Conservation (phyloP, 2,329 filamentous ascomycete species). For the Thielaviopsis cerberus region DNA sequence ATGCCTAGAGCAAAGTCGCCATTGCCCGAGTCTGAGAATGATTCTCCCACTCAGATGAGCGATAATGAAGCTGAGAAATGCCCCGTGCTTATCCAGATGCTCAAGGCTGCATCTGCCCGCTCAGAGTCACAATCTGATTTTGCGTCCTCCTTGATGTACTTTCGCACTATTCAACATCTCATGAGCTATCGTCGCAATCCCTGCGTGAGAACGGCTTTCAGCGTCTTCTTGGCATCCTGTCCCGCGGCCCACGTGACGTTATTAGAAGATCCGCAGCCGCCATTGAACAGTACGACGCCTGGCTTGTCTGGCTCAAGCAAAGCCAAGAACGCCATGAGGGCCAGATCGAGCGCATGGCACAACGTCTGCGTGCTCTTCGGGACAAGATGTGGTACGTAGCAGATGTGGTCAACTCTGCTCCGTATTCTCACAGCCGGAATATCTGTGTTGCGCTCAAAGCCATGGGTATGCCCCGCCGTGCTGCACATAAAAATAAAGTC, state of each 20-base stretch:
- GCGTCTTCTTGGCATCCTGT: slow-evolving; percentile 55
- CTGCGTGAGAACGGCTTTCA: slow-evolving; percentile 51
- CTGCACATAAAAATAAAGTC: slow-evolving; percentile 14
- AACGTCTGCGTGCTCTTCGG: slow-evolving; percentile 52
- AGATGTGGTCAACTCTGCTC: slow-evolving; percentile 75
- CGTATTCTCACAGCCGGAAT: slow-evolving; percentile 72
- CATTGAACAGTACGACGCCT: slow-evolving; percentile 61
- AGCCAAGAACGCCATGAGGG: slow-evolving; percentile 62
- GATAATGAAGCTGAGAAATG: slow-evolving; percentile 18
- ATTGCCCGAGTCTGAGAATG: neutral
- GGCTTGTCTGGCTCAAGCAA: slow-evolving; percentile 69
- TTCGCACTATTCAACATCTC: slow-evolving; percentile 62
- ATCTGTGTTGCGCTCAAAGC: slow-evolving; percentile 76
- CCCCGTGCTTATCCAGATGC: slow-evolving; percentile 48
- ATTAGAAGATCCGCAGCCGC: slow-evolving; percentile 52
- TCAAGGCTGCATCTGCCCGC: slow-evolving; percentile 57
- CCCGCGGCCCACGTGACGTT: slow-evolving; percentile 49
- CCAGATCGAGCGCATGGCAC: slow-evolving; percentile 57
- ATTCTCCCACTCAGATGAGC: neutral
- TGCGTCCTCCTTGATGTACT: slow-evolving; percentile 67
- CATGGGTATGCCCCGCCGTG: slow-evolving; percentile 54
- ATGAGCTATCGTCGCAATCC: slow-evolving; percentile 40
- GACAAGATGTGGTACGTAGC: slow-evolving; percentile 99
- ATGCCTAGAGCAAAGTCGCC: neutral
- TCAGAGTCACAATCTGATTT: slow-evolving; percentile 68